Base-by-base conservation (phyloP, 768 basidiomycete species). In the Cyclocybe aegerita region DNA sequence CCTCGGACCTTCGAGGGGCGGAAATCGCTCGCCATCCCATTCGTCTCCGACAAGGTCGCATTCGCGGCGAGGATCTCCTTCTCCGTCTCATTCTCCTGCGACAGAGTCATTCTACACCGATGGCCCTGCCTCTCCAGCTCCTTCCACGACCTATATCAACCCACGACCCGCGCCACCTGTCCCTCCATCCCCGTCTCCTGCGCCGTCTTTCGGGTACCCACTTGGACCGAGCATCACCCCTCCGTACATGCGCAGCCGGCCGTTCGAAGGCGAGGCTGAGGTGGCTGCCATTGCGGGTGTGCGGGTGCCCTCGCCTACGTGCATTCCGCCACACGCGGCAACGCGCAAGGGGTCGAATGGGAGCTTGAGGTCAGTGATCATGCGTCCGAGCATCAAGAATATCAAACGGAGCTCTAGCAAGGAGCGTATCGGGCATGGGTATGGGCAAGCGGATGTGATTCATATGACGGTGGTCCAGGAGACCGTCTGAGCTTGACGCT, bases 381-480 rank as follows among this genome's bases (percentile, higher is more conserved):
- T 62, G 41, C 57, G 49, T 12, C 57, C 62, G 4, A 65, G 64
- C 44, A 44, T 71, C 31, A 64, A 51, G 12, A 64, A 60, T 35
- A 39, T 73, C 46, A 61, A 63, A 29, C 54, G 56, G 43, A 65
- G 46, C 35, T 59, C 62, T 54, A 66, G 65, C 33, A 50, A 54
- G 38, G 68, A 69, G 43, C 58, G 62, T 12, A 32, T 61, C 29
- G 53, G 55, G 15, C 49, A 59, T 17, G 57, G 36, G 30, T 50
- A 50, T 38, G 8, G 47, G 3, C 52, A 64, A n/a, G 44, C 46
- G 7, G 70, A 74, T 55, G 62, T 66, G 47, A 67, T 80, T 37
- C 70, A 70, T 56, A 74, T 78, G 74, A 72, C 74, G 1, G 69
- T 76, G 36, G 69, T 75, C 29, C 71, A 69, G 46, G 77, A 78